A percentile compares a stretch with the other conserved stretches of the same genome.
Conservation (phyloP, 2,329 filamentous ascomycete species). For the Mycosphaerella sp. region DNA sequence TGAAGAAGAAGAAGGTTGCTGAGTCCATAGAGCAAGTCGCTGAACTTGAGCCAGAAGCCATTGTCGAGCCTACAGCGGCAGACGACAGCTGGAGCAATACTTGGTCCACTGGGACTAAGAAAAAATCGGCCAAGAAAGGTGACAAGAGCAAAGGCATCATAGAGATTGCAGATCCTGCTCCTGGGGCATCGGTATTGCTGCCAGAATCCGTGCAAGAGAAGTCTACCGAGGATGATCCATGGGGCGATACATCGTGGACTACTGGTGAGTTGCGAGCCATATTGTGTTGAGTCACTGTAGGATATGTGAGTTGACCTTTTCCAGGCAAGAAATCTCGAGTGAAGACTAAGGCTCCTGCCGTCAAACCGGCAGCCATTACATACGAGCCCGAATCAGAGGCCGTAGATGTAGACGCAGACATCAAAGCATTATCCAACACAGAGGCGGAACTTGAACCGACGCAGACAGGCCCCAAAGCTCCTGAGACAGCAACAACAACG, state of each 20-base stretch:
- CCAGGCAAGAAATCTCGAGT: constrained; percentile 48
- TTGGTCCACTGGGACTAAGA: constrained; percentile 52
- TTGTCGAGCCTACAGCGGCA: constrained; percentile 45
- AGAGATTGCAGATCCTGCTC: constrained; percentile 33
- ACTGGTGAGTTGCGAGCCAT: constrained; percentile 12
- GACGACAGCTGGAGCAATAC: constrained; percentile 49
- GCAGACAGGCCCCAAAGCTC: constrained; percentile 4
- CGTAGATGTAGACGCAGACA: constrained; percentile 33
- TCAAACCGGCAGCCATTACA: too few species aligned
- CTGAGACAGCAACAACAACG: constrained; percentile 38
- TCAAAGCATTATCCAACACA: too few species aligned
- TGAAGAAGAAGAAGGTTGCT: constrained; percentile 42
- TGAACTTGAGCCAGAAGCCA: constrained; percentile 38
- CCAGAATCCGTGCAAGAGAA: constrained; percentile 38
- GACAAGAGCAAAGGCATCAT: constrained; percentile 39
- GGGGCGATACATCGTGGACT: constrained; percentile 23
- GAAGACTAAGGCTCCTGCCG: constrained; percentile 43
- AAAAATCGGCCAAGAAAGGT: constrained; percentile 45
- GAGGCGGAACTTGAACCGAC: constrained; percentile 13
- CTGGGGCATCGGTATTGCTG: constrained; percentile 37
- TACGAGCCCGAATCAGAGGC: too few species aligned
- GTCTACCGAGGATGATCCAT: constrained; percentile 33
- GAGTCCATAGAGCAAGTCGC: constrained; percentile 13
- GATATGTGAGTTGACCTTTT: constrained; percentile 20
- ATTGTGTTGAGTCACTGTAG: not conserved